These are phyloP conservation scores for Phalaenopsis hybrid DNA, from an alignment of 116 monocot genomes.

Conservation along the genomic window DNA sequence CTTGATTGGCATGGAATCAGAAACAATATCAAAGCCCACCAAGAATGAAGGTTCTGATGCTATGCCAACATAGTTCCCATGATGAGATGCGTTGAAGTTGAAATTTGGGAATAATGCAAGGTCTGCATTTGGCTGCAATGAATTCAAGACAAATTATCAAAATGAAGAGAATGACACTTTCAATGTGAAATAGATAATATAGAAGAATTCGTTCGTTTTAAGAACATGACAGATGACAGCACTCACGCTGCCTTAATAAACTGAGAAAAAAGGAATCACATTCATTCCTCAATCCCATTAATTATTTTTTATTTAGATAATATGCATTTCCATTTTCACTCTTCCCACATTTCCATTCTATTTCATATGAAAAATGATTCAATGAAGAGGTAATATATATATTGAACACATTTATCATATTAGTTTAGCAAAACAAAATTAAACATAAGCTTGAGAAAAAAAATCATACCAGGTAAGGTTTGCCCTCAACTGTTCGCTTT, in stretches of 20 bases:
- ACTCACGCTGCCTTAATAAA: not conserved
- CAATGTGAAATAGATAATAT: not conserved
- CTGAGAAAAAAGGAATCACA: not conserved
- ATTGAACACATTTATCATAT: not conserved
- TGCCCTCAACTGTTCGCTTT: conserved; percentile 59
- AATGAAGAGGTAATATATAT: not conserved
- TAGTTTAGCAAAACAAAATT: not conserved
- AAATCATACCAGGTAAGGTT: conserved; percentile 69
- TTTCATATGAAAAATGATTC: not conserved
- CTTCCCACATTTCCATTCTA: not conserved
- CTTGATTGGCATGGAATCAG: conserved; percentile 20
- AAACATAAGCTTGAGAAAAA: not conserved
- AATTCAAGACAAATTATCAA: not conserved
- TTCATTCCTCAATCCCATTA: not conserved
- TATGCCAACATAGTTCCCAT: conserved; percentile 83
- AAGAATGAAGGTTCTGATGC: conserved; percentile 64
- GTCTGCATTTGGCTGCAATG: conserved; percentile 22
- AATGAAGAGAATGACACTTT: not conserved
- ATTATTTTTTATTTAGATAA: not conserved
- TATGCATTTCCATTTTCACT: not conserved
- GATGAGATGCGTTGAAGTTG: conserved; percentile 75
- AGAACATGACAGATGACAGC: not conserved
- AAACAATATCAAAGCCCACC: conserved; percentile 85
- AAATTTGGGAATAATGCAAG: conserved; percentile 36
- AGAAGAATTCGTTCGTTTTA: not conserved